Evolutionary conservation across 495 filamentous ascomycete species (phyloP).

Genomic region (Daldinia concentrica): DNA sequence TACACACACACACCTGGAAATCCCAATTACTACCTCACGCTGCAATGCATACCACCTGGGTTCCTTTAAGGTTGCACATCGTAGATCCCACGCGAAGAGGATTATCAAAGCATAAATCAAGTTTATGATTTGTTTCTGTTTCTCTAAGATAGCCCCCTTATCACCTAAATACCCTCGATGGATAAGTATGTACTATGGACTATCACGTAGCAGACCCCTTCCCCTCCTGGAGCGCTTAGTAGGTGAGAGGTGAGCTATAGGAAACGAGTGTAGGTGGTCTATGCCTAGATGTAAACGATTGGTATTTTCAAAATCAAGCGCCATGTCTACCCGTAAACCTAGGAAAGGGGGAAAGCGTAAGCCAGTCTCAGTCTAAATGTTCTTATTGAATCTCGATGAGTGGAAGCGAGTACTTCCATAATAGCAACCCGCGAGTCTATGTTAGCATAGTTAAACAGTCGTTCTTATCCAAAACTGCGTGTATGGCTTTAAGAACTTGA

Average conservation of each 20-base stretch:
- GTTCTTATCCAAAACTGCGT: neutral
- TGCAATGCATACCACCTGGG: neutral
- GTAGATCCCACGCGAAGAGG: constrained; percentile 23
- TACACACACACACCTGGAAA: neutral
- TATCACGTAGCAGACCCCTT: neutral
- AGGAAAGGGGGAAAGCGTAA: constrained; percentile 5
- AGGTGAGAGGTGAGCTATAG: neutral
- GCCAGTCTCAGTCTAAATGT: neutral
- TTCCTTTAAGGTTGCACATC: constrained; percentile 15
- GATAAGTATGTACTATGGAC: neutral
- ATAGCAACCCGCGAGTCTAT: neutral
- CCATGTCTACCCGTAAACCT: neutral
- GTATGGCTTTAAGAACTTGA: neutral
- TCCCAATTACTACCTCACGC: neutral
- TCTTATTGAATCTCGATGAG: constrained; percentile 7
- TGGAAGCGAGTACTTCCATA: constrained; percentile 28
- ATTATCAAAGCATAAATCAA: constrained; percentile 12
- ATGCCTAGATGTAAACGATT: neutral
- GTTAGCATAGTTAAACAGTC: no score
- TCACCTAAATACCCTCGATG: neutral
- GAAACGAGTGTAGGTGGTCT: neutral
- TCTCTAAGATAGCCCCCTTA: neutral
- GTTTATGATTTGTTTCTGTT: constrained; percentile 23
- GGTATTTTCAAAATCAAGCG: neutral
- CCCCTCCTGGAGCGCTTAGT: neutral